phyloP scores from a whole-genome alignment of 2,329 filamentous ascomycete genomes.

The Ambrosiella beaveri region DNA sequence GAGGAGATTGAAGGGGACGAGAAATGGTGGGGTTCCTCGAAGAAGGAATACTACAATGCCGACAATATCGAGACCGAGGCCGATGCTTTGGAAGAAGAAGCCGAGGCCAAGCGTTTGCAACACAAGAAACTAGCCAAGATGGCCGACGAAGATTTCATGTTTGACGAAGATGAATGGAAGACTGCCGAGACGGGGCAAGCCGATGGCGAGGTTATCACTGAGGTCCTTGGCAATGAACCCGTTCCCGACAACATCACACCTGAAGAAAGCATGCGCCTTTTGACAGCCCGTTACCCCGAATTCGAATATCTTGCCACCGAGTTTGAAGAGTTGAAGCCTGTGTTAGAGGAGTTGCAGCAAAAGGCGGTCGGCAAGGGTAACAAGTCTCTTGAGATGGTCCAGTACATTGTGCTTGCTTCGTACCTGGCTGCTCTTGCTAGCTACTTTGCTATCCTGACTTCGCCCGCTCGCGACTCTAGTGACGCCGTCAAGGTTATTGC shows the following conservation, averaged over 20 bases:
- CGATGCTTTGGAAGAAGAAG: slow-evolving; percentile 75
- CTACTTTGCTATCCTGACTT: slow-evolving; percentile 90
- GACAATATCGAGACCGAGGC: slow-evolving; percentile 51
- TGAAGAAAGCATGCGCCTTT: slow-evolving; percentile 56
- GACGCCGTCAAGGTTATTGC: slow-evolving; percentile 41
- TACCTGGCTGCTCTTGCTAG: slow-evolving; percentile 77
- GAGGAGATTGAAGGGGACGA: slow-evolving; percentile 39
- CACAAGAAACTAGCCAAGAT: slow-evolving; percentile 81
- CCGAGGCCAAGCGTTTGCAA: slow-evolving; percentile 72
- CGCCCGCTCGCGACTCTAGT: slow-evolving; percentile 45
- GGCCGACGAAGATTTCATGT: slow-evolving; percentile 81
- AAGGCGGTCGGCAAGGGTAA: slow-evolving; percentile 34
- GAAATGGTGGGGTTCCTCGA: slow-evolving; percentile 73
- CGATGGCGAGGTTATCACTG: slow-evolving; percentile 47
- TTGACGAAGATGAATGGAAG: slow-evolving; percentile 78
- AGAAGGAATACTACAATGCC: slow-evolving; percentile 82
- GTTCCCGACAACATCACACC: slow-evolving; percentile 63
- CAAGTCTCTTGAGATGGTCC: slow-evolving; percentile 45
- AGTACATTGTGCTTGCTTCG: slow-evolving; percentile 64
- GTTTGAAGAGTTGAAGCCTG: slow-evolving; percentile 53
- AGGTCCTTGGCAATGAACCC: slow-evolving; percentile 70
- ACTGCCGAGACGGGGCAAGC: slow-evolving; percentile 35
- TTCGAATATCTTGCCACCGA: slow-evolving; percentile 76
- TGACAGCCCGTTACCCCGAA: slow-evolving; percentile 76
- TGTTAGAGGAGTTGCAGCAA: slow-evolving; percentile 40